Evolutionary conservation across 2,329 filamentous ascomycete genomes (phyloP).

Genomic region (Fusarium pseudograminearum): DNA sequence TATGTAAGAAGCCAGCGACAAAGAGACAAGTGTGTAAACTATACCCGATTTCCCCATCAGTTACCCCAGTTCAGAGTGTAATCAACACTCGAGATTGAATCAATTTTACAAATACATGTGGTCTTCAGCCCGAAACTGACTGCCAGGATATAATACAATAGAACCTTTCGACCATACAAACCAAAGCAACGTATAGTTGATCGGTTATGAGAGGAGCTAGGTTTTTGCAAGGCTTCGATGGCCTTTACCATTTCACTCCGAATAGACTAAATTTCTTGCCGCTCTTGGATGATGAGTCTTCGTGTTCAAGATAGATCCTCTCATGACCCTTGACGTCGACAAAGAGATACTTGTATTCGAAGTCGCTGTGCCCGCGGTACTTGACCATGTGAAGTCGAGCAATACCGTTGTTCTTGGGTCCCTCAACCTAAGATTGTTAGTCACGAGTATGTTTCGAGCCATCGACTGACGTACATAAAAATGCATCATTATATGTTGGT

Average conservation of each 20-base stretch:
- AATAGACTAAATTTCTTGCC: slow-evolving; percentile 67
- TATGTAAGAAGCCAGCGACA: background rate
- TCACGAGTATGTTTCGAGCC: background rate
- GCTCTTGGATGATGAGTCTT: slow-evolving; percentile 57
- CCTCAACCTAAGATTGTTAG: slow-evolving; percentile 71
- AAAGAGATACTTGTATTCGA: slow-evolving; percentile 82
- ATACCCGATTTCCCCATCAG: background rate
- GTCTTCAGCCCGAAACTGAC: background rate
- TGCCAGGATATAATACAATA: slow-evolving; percentile 32
- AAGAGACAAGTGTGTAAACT: background rate
- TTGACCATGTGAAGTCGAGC: slow-evolving; percentile 84
- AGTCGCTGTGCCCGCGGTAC: slow-evolving; percentile 71
- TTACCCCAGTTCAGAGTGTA: background rate
- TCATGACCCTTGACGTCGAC: slow-evolving; percentile 81
- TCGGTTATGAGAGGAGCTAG: background rate
- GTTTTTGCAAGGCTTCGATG: background rate
- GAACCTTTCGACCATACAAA: background rate
- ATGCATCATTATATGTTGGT: slow-evolving; percentile 84
- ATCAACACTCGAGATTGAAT: background rate
- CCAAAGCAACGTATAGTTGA: background rate
- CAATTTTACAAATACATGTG: slow-evolving; percentile 22
- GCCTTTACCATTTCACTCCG: slow-evolving; percentile 68
- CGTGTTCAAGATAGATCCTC: slow-evolving; percentile 74
- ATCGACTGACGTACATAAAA: slow-evolving; percentile 73
- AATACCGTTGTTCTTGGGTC: slow-evolving; percentile 77